A percentile compares a stretch with the other conserved stretches of the same genome.
phyloP scores from a whole-genome alignment of 2,329 filamentous ascomycete genomes.

The Venturia asperata region DNA sequence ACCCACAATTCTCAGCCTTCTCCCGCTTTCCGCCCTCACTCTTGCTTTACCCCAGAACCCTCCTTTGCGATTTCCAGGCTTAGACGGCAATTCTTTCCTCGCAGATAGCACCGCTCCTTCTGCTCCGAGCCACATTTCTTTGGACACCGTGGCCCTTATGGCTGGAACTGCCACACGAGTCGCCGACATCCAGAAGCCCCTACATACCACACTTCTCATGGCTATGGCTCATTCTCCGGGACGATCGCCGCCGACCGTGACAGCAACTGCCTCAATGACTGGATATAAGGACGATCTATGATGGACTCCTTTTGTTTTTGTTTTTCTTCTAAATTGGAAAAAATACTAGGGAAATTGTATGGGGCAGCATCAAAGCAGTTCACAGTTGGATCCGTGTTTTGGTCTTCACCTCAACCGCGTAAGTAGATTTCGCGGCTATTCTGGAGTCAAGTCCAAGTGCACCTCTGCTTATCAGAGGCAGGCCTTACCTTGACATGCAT shows the following conservation, averaged over 20 bases:
- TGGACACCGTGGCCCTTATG: constrained; percentile 1
- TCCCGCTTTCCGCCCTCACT: background rate
- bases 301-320: background rate
- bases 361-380: background rate
- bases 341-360: background rate
- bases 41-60: constrained; percentile 6
- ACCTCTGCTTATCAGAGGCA: background rate
- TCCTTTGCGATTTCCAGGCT: background rate
- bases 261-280: background rate
- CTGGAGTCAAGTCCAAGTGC: too few relatives aligned
- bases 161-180: background rate
- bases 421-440: background rate
- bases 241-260: background rate
- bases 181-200: background rate
- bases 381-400: background rate
- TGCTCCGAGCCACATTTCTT: background rate
- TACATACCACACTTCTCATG: constrained; percentile 1
- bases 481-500: background rate
- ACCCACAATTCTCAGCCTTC: background rate
- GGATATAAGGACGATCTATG: constrained; percentile 2
- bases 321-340: too few relatives aligned
- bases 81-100: background rate
- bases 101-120: constrained; percentile 4
- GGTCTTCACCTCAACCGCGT: background rate
- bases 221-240: background rate